These are phyloP conservation scores for Eucalyptus caleyi DNA, from an alignment of 345 rosid species.

Conservation along the genomic window DNA sequence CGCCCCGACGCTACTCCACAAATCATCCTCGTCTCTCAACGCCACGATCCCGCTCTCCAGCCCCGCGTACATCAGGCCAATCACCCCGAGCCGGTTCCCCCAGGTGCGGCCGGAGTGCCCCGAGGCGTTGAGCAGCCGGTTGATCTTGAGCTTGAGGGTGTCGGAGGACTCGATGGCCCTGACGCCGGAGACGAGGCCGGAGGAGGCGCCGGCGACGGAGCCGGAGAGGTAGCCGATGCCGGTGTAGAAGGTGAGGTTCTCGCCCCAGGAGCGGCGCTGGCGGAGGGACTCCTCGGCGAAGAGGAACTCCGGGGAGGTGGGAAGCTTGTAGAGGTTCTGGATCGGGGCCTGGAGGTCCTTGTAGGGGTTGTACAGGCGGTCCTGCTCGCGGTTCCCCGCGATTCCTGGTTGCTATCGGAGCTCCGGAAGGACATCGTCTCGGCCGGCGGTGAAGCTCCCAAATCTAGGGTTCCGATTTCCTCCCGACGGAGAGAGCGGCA, in stretches of 20 bases:
- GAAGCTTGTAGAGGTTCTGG: slow-evolving; percentile 65
- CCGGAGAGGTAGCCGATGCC: slow-evolving; percentile 73
- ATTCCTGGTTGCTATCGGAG: slow-evolving; percentile 32
- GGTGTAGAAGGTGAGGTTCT: slow-evolving; percentile 89
- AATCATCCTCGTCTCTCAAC: slow-evolving; percentile 58
- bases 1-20: slow-evolving; percentile 87
- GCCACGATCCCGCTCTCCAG: slow-evolving; percentile 70
- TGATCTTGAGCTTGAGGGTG: slow-evolving; percentile 71
- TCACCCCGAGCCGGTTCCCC: slow-evolving; percentile 76
- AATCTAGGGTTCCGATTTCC: background rate
- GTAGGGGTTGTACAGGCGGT: slow-evolving; percentile 86
- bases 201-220: slow-evolving; percentile 45
- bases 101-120: slow-evolving; percentile 70
- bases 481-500: background rate
- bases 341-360: slow-evolving; percentile 51
- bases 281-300: slow-evolving; percentile 75
- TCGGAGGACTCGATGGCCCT: slow-evolving; percentile 65
- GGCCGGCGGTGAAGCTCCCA: background rate
- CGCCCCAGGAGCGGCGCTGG: slow-evolving; percentile 98
- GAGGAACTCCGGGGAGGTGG: slow-evolving; percentile 89
- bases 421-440: background rate
- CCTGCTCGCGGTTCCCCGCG: background rate
- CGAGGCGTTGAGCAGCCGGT: slow-evolving; percentile 63
- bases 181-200: slow-evolving; percentile 42
- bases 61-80: slow-evolving; percentile 70